Evolutionary conservation across 176 grass and related monocot species (phyloP), one percentile per base, ranked within the genome.

Genomic region (Musa beccarii): DNA sequence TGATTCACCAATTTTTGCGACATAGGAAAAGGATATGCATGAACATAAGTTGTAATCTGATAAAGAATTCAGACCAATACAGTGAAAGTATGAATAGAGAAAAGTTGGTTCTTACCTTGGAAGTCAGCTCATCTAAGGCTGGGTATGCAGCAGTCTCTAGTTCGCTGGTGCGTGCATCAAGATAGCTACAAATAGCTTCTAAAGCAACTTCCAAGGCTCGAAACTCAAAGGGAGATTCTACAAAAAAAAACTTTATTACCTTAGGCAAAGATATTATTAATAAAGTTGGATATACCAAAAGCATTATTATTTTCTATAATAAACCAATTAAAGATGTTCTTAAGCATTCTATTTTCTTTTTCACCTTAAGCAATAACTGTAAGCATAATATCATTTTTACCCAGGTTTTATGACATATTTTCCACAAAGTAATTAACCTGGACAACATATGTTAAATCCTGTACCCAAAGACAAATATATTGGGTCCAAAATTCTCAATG

Each of bases 141-240:
- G 68, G 78, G 55, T 80, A 80, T 53, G 78, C 78, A 65, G 68
- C 78, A 80, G 55, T 63, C 52, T 80, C 78, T 57, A 73, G 23
- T 63, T 80, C 78, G 19, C 43, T 72, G 14, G 69, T 64, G 11
- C 56, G 78, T 28, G 68, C 78, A 73, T 80, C 78, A 65, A 80
- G 78, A 24, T 63, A 73, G 69, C 78, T 80, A n/a, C 78, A 80
- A 63, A 52, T 80, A 61, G 78, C 78, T 80, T 80, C 78, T 63
- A 80, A 80, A 52, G 69, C 78, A 52, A 80, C 78, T 72, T 73
- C 78, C 34, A 80, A 22, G 14, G 54, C 69, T 62, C 78, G 78
- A 63, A 80, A 80, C 29, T 80, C 78, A 73, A 80, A 80, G 26
- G 78, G 78, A 72, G 68, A 73, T 63, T 80, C 78, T 80, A 57